phyloP scores from a whole-genome alignment of 2,329 filamentous ascomycete genomes.

The Aspergillus phoenicis region DNA sequence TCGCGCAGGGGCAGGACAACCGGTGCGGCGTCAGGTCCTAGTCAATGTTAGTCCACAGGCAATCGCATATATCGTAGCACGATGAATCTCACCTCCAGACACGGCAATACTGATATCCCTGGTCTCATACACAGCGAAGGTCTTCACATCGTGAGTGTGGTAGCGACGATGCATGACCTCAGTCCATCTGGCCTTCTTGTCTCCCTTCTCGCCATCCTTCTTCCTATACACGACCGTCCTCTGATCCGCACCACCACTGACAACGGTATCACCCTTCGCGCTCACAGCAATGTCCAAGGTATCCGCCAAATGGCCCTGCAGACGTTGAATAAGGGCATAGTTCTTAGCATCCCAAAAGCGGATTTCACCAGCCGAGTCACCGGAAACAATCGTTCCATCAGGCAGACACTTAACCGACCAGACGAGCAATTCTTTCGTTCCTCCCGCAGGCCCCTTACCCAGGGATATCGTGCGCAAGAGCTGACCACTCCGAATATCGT shows the following conservation, averaged over 20 bases:
- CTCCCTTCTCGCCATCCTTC: constrained; percentile 50
- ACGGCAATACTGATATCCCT: constrained; percentile 81
- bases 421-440: constrained; percentile 81
- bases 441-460: constrained; percentile 74
- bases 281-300: constrained; percentile 84
- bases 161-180: constrained; percentile 84
- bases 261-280: constrained; percentile 75
- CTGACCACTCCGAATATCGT: constrained; percentile 78
- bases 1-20: constrained; percentile 78
- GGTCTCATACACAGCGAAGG: constrained; percentile 87
- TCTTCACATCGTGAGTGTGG: constrained; percentile 93
- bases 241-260: constrained; percentile 91
- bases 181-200: constrained; percentile 69
- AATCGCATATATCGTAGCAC: not conserved
- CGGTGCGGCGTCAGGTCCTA: constrained; percentile 82
- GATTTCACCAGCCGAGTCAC: constrained; percentile 91
- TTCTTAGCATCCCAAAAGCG: constrained; percentile 93
- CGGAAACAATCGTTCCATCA: constrained; percentile 88
- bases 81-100: constrained; percentile 71
- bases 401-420: constrained; percentile 91
- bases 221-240: constrained; percentile 81
- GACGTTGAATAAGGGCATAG: constrained; percentile 81
- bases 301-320: constrained; percentile 86
- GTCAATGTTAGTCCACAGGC: constrained; percentile 13
- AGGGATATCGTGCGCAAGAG: constrained; percentile 81